A percentile compares a stretch with the other conserved stretches of the same genome.
Evolutionary conservation across 2,329 filamentous ascomycete genomes (phyloP).

Genomic region (Leptographium procerum): DNA sequence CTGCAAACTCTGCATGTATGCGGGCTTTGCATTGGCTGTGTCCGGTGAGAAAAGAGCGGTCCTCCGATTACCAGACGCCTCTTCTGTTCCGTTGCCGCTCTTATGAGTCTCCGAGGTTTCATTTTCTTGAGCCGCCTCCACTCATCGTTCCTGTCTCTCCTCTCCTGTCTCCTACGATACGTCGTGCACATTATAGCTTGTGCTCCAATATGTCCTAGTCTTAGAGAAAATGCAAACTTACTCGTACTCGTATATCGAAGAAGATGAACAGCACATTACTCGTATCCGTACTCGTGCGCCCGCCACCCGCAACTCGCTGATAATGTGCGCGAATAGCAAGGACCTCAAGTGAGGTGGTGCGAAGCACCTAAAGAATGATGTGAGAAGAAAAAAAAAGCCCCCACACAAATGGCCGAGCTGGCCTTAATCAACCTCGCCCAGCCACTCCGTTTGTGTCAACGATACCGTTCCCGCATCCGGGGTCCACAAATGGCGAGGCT

Average conservation of each 20-base stretch:
- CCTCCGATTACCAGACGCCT: background rate
- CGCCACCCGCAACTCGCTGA: background rate
- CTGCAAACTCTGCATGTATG: background rate
- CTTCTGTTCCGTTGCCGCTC: background rate
- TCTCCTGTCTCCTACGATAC: background rate
- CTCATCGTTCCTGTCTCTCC: background rate
- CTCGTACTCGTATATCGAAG: too few species aligned
- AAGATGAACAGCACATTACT: too few species aligned
- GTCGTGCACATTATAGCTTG: background rate
- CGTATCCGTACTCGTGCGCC: background rate
- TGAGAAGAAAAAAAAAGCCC: background rate
- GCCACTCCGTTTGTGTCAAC: background rate
- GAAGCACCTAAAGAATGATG: background rate
- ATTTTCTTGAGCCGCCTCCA: background rate
- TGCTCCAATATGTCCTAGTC: background rate
- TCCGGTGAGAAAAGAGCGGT: background rate
- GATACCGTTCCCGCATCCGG: background rate
- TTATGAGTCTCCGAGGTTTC: background rate
- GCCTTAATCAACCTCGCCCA: background rate
- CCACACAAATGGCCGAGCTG: background rate
- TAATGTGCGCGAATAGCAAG: background rate
- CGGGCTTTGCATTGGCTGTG: background rate
- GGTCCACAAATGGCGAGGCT: conserved; percentile 1
- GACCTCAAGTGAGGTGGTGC: background rate
- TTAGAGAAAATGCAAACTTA: background rate